Evolutionary conservation across 768 basidiomycete species (phyloP), one percentile per base, ranked within the genome.

Genomic region (Termitomyces sp.): DNA sequence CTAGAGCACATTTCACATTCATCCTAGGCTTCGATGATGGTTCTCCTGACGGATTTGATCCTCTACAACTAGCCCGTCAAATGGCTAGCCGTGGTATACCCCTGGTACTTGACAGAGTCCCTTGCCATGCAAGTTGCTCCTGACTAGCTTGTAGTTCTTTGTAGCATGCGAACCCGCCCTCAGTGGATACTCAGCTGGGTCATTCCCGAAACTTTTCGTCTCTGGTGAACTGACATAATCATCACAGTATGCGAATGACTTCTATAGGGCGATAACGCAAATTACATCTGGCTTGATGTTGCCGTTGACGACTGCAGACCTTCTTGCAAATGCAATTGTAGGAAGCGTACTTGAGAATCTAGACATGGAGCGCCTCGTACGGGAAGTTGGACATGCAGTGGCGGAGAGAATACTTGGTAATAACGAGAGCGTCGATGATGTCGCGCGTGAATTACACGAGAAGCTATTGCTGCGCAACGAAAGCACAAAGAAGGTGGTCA

Each of bases 141-240:
- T 54, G 33, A 55, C 31, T 3, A 23, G 57, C 7, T 69, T 41
- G 5, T 37, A 97, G 94, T 98, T 98, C 75, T 94, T 97, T 69
- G 96, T 98, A n/a, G 96, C 96, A 30, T 98, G 96, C 73, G 96
- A 98, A 71, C 95, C 96, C 55, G 94, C 93, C 5, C 78, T 96
- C 58, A 94, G 91, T 61, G 92, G 93, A 44, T 96, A 96, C 67
- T 89, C 88, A 56, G 91, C 92, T 51, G 64, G 66, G 87, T 68
- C 15, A 21, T 31, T 30, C 55, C 33, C 40, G 31, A 61, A 44
- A 40, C 43, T 63, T 17, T 28, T 52, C 31, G 17, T 21, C 37
- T 38, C 41, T 30, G 21, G 15, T 21, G 3, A 3, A 11, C n/a
- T 57, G 35, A 57, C 21, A 26, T 42, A 44, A 17, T 50, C 40